Percentiles rank a stretch among this genome's conserved stretches.
phyloP scores from a whole-genome alignment of 768 basidiomycete species.

The Tulasnella sp. region DNA sequence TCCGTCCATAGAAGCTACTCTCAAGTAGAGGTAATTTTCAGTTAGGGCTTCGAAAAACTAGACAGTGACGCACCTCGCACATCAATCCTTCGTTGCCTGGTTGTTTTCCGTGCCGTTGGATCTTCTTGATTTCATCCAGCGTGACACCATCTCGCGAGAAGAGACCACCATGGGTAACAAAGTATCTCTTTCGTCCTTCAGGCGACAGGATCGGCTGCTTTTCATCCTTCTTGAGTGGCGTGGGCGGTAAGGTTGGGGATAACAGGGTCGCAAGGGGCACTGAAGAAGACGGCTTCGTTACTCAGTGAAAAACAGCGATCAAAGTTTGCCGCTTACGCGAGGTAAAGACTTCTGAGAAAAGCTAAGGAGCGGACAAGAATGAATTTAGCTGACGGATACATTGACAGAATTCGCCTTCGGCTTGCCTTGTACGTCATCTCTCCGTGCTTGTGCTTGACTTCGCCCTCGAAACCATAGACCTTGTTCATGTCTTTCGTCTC shows the following conservation, averaged over 20 bases:
- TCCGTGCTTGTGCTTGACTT: conserved; percentile 93
- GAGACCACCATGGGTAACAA: conserved; percentile 91
- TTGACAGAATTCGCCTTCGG: not conserved
- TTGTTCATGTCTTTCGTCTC: conserved; percentile 96
- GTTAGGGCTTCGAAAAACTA: not conserved
- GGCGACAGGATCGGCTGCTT: conserved; percentile 60
- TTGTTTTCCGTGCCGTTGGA: conserved; percentile 77
- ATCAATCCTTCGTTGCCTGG: conserved; percentile 93
- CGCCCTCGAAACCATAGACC: conserved; percentile 86
- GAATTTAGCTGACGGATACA: not conserved
- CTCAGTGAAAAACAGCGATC: not conserved
- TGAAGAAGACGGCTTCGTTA: conserved; percentile 23
- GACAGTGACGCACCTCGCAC: conserved; percentile 44
- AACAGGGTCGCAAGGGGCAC: conserved; percentile 87
- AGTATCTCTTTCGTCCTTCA: conserved; percentile 75
- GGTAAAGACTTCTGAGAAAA: conserved; percentile 92
- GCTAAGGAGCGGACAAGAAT: conserved; percentile 29
- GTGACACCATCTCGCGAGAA: conserved; percentile 95
- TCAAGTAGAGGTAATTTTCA: not conserved
- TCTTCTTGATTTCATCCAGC: conserved; percentile 81
- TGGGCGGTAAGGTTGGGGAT: conserved; percentile 52
- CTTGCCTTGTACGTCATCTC: conserved; percentile 85
- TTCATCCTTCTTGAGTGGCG: conserved; percentile 28
- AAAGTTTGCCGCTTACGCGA: conserved; percentile 42
- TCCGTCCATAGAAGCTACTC: conserved; percentile 86